These are phyloP conservation scores for Albifimbria verrucaria DNA, from an alignment of 2,329 filamentous ascomycete species.

Conservation along the genomic window DNA sequence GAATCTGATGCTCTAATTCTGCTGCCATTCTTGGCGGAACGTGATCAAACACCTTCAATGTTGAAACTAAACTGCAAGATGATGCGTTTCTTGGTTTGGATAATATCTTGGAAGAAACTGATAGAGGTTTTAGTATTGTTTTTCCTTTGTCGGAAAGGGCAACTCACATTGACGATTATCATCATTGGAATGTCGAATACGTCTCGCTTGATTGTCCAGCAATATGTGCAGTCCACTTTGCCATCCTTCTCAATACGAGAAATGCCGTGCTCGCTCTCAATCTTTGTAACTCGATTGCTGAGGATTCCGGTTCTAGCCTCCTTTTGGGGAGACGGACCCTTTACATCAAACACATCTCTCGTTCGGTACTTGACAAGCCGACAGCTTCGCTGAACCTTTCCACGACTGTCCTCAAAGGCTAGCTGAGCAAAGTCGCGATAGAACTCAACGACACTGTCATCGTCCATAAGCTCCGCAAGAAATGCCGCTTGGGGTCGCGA, in stretches of 20 bases:
- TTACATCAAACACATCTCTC: constrained; percentile 52
- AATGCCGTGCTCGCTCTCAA: constrained; percentile 74
- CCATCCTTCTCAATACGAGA: constrained; percentile 80
- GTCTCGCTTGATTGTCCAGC: constrained; percentile 95
- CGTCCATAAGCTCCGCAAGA: constrained; percentile 86
- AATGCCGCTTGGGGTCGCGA: constrained; percentile 74
- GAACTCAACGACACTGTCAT: constrained; percentile 89
- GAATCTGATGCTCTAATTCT: too few relatives aligned
- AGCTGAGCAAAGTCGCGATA: constrained; percentile 94
- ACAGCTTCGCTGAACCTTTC: constrained; percentile 78
- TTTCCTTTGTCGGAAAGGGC: background rate
- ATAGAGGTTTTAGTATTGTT: constrained; percentile 2
- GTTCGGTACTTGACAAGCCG: constrained; percentile 88
- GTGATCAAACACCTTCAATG: too few relatives aligned
- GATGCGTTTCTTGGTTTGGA: constrained; percentile 52
- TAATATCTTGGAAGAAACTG: constrained; percentile 61
- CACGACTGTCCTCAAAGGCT: constrained; percentile 86
- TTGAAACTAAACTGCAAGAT: constrained; percentile 47
- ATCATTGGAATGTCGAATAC: constrained; percentile 98
- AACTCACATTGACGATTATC: constrained; percentile 94
- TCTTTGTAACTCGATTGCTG: constrained; percentile 58
- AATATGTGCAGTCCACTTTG: constrained; percentile 91
- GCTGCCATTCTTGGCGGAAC: too few relatives aligned
- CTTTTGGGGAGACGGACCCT: constrained; percentile 42
- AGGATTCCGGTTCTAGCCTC: constrained; percentile 43